phyloP scores from a whole-genome alignment of 2,329 filamentous ascomycete species.

The Didymella glomerata region DNA sequence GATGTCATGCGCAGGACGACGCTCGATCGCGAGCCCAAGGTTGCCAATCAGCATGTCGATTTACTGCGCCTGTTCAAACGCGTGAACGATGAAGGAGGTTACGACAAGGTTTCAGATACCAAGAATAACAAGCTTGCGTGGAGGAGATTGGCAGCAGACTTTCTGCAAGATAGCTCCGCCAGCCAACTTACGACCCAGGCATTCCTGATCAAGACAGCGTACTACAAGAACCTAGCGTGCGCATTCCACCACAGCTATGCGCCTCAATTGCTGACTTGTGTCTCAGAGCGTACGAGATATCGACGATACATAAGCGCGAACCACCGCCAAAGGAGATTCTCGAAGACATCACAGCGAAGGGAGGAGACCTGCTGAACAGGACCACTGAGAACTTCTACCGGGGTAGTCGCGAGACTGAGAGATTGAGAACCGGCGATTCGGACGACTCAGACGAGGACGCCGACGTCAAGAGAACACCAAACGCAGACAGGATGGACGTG shows the following conservation, averaged over 20 bases:
- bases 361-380: constrained; percentile 78
- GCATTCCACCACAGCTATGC: constrained; percentile 29
- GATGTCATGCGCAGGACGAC: constrained; percentile 62
- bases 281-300: constrained; percentile 78
- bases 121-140: constrained; percentile 84
- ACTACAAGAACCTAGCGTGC: constrained; percentile 84
- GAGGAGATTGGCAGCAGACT: constrained; percentile 79
- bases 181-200: constrained; percentile 80
- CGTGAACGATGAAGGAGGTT: constrained; percentile 80
- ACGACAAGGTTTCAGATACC: constrained; percentile 75
- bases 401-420: constrained; percentile 58
- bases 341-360: constrained; percentile 81
- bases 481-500: constrained; percentile 58
- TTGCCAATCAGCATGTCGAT: constrained; percentile 79
- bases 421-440: constrained; percentile 61
- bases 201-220: constrained; percentile 85
- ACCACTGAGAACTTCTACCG: constrained; percentile 77
- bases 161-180: constrained; percentile 72
- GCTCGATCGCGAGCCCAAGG: constrained; percentile 82
- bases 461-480: constrained; percentile 57
- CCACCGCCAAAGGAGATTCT: constrained; percentile 89
- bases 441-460: constrained; percentile 56
- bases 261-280: constrained; percentile 23
- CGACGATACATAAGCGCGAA: constrained; percentile 76
- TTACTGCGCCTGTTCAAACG: constrained; percentile 80